These are phyloP conservation scores for Apiotrichum gracile DNA, from an alignment of 1,284 basidiomycete genomes.

Conservation along the genomic window DNA sequence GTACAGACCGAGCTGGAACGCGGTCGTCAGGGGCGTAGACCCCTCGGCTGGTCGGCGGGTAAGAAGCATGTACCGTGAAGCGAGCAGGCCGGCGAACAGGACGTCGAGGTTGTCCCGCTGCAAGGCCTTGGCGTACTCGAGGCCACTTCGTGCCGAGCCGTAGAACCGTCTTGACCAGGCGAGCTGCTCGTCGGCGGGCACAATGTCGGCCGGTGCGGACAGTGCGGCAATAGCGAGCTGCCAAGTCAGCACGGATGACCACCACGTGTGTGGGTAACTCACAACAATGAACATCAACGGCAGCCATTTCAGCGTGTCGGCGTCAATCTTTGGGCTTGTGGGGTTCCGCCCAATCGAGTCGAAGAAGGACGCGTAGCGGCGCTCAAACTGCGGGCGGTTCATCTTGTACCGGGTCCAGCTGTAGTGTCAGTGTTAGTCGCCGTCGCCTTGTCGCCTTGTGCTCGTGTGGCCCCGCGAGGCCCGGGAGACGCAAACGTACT, in stretches of 20 bases:
- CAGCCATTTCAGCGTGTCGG: conserved; percentile 47
- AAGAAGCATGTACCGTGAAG: conserved; percentile 48
- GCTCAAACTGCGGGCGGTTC: conserved; percentile 45
- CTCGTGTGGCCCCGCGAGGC: neutral
- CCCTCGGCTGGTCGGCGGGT: conserved; percentile 48
- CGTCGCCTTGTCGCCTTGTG: neutral
- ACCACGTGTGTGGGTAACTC: conserved; percentile 12
- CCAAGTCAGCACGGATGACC: neutral
- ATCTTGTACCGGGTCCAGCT: conserved; percentile 51
- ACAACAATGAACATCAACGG: conserved; percentile 49
- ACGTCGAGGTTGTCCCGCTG: conserved; percentile 49
- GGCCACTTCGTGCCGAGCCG: conserved; percentile 43
- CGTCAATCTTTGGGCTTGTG: conserved; percentile 43
- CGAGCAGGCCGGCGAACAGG: conserved; percentile 46
- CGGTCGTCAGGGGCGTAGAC: conserved; percentile 47
- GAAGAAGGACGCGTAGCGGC: conserved; percentile 43
- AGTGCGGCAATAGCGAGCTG: conserved; percentile 48
- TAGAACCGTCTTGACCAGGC: conserved; percentile 47
- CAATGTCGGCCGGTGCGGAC: conserved; percentile 43
- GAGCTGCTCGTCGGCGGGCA: conserved; percentile 41
- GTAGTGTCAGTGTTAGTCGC: conserved; percentile 5
- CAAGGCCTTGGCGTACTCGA: conserved; percentile 48
- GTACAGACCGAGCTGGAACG: conserved; percentile 48
- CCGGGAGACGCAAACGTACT: conserved; percentile 5
- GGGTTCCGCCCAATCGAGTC: conserved; percentile 44